Percentiles rank a stretch among this genome's conserved stretches.
These are phyloP conservation scores for Nepenthes gracilis DNA, from an alignment of 148 eudicot genomes.

Conservation along the genomic window DNA sequence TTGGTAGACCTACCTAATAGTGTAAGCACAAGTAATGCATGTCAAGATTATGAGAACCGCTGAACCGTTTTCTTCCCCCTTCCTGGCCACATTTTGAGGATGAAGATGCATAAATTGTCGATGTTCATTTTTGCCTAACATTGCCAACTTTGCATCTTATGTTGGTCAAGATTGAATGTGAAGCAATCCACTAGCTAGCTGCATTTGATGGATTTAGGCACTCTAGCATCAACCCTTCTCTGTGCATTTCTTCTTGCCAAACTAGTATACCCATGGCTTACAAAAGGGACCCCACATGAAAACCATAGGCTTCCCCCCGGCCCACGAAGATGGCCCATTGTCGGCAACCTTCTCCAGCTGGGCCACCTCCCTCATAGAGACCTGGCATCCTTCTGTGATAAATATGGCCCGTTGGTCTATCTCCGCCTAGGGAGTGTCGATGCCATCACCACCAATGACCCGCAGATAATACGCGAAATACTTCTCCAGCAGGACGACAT, in stretches of 20 bases:
- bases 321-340: constrained; percentile 72
- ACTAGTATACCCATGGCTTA: constrained; percentile 19
- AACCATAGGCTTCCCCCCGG: constrained; percentile 65
- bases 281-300: not conserved
- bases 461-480: constrained; percentile 65
- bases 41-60: too few species aligned
- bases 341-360: constrained; percentile 87
- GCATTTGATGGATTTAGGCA: constrained; percentile 21
- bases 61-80: too few species aligned
- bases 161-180: too few species aligned
- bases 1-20: too few species aligned
- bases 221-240: constrained; percentile 23
- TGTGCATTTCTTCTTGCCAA: constrained; percentile 17
- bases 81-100: too few species aligned
- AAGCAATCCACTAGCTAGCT: not conserved
- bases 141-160: too few species aligned
- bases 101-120: too few species aligned
- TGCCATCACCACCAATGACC: constrained; percentile 91
- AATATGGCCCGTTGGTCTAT: constrained; percentile 82
- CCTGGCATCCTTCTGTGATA: constrained; percentile 59
- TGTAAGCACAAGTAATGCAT: too few species aligned
- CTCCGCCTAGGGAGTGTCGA: constrained; percentile 66
- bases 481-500: constrained; percentile 68
- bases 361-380: constrained; percentile 79
- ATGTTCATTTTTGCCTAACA: too few species aligned